These are phyloP conservation scores for Inga laurina DNA, from an alignment of 306 rosid species.

Conservation along the genomic window DNA sequence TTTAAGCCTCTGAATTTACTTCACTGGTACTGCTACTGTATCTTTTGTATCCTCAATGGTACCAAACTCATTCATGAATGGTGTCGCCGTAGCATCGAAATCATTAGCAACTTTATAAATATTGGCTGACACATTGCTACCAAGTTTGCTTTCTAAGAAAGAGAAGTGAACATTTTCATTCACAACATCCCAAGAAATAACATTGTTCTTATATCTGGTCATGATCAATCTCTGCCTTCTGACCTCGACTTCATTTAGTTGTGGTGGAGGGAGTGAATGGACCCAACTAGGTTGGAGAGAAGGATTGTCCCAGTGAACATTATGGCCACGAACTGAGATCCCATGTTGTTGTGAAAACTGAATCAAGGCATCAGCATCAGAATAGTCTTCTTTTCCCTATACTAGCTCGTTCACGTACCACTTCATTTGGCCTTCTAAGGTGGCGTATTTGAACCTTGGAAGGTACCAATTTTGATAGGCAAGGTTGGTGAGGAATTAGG, in stretches of 20 bases:
- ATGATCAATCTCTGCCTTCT: conserved; percentile 61
- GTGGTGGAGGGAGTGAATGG: conserved; percentile 41
- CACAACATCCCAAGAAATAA: conserved; percentile 83
- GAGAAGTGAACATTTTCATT: conserved; percentile 56
- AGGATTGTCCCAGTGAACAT: conserved; percentile 61
- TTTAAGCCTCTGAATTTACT: conserved; percentile 1
- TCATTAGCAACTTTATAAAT: neutral
- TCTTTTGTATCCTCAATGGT: neutral
- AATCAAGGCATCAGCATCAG: conserved; percentile 66
- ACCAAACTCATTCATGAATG: neutral
- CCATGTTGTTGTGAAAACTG: conserved; percentile 41
- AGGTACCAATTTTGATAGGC: conserved; percentile 65
- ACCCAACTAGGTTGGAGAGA: conserved; percentile 61
- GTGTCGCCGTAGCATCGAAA: neutral
- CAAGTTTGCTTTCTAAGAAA: neutral
- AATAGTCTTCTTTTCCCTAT: conserved; percentile 66
- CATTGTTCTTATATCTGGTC: conserved; percentile 52
- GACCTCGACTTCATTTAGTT: conserved; percentile 41
- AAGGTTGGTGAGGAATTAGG: conserved; percentile 26
- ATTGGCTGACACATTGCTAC: neutral
- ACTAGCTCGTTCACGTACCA: conserved; percentile 52
- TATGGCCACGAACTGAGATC: conserved; percentile 67
- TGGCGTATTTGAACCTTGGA: conserved; percentile 61
- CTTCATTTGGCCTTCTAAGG: conserved; percentile 77
- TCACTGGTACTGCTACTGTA: neutral